Evolutionary conservation across 352 stramenopile genomes (phyloP).

Genomic region (Phytophthora colocasiae): DNA sequence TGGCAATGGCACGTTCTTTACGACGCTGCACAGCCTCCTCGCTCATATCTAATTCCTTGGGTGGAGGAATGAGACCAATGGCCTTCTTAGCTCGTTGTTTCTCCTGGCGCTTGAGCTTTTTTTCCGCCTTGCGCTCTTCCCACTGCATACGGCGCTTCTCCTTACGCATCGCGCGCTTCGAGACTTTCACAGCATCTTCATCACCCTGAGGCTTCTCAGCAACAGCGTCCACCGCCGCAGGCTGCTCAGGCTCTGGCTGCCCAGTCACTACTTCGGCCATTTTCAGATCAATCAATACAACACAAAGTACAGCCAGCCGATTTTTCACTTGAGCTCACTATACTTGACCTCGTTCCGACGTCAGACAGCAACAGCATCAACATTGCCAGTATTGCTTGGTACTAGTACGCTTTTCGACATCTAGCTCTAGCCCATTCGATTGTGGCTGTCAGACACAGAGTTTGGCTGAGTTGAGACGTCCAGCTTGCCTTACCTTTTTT

Average conservation of each 20-base stretch:
- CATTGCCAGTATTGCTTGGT: neutral
- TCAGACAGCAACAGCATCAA: too few relatives aligned
- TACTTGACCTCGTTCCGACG: neutral
- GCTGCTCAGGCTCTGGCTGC: conserved; percentile 3
- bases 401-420: too few relatives aligned
- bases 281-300: conserved; percentile 1
- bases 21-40: conserved; percentile 70
- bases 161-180: conserved; percentile 64
- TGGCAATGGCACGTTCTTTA: conserved; percentile 66
- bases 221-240: neutral
- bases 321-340: conserved; percentile 17
- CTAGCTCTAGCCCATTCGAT: neutral
- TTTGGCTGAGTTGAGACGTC: neutral
- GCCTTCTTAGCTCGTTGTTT: conserved; percentile 49
- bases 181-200: conserved; percentile 28
- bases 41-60: conserved; percentile 82
- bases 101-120: conserved; percentile 78
- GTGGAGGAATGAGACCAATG: conserved; percentile 30
- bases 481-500: neutral
- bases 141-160: conserved; percentile 70
- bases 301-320: conserved; percentile 16
- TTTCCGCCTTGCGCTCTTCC: conserved; percentile 87
- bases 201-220: conserved; percentile 2
- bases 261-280: conserved; percentile 3
- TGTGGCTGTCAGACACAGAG: conserved; percentile 8